Conservation (phyloP, 106 monocot genomes). For the Hemerocallis citrina region DNA sequence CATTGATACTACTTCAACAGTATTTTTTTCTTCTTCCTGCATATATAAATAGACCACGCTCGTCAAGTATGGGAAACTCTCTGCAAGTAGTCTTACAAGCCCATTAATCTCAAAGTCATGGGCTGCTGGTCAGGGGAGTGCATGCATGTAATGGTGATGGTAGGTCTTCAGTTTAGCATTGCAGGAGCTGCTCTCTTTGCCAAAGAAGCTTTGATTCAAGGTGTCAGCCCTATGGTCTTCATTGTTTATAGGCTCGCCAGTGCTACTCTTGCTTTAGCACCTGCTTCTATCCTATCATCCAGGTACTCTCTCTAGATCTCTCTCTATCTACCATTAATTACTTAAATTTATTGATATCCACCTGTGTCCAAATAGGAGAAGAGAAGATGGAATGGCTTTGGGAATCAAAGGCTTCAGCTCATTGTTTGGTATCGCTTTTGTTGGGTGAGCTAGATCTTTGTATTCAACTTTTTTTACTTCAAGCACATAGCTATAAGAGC, state of each 20-base stretch:
- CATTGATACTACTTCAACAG: too few species aligned
- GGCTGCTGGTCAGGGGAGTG: slow-evolving; percentile 10
- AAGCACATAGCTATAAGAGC: too few species aligned
- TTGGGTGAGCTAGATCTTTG: slow-evolving; percentile 30
- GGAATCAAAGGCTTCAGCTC: slow-evolving; percentile 17
- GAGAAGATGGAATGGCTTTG: slow-evolving; percentile 1
- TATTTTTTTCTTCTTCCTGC: too few species aligned
- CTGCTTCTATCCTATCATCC: slow-evolving; percentile 6
- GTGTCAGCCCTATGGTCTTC: slow-evolving; percentile 27
- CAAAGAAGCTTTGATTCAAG: slow-evolving; percentile 14
- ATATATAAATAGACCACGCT: too few species aligned
- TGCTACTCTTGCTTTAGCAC: slow-evolving; percentile 18
- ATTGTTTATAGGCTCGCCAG: slow-evolving; percentile 33
- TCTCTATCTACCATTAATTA: neutral
- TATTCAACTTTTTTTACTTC: too few species aligned
- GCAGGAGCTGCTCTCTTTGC: slow-evolving; percentile 15
- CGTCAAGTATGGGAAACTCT: too few species aligned
- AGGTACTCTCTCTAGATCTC: slow-evolving; percentile 3
- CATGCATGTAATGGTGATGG: slow-evolving; percentile 31
- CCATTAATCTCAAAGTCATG: too few species aligned
- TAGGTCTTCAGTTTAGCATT: slow-evolving; percentile 23
- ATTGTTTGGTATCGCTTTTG: slow-evolving; percentile 22
- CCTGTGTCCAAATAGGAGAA: too few species aligned
- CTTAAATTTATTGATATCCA: too few species aligned
- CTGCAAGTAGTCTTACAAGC: too few species aligned